Base-by-base conservation (phyloP, 176 grass and related monocot species). In the Carex cristatella region DNA sequence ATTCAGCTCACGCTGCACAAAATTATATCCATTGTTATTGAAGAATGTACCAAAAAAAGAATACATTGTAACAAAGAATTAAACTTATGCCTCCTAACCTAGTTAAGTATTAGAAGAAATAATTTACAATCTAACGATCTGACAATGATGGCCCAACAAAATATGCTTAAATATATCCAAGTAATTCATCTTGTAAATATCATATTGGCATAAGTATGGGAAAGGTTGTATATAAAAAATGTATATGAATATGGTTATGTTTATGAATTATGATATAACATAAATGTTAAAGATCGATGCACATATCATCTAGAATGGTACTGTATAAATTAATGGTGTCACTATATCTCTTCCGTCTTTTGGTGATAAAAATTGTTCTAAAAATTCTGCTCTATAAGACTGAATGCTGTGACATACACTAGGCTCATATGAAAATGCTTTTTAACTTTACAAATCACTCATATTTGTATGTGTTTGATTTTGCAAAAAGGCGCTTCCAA, bases 1-100 rank as follows among this genome's bases (percentile, higher is more conserved):
- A 63, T 79, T 87, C 51, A 97, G 86, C 89, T 97, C 94, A 2
- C 71, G 81, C 94, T 97, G 46, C 83, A 86, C 67, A 8, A 61
- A 91, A 28, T 82, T 55, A 71, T 35, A 8, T 51, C 8, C 10
- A 6, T 46, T 14, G 15, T 78, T 78, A 78, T 56, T 76, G 27
- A 32, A 51, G 10, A 76, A 76, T 55, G 10, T 13, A 76, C 23
- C 18, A 12, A n/a, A 74, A 49, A 74, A 13, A 28, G 6, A 72
- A 40, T 7, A 72, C 69, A 48, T 2, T 46, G 16, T 5, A 71
- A 71, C 8, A 2, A 18, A 0, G 35, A 71, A 71, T n/a, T 18
- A 46, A 71, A 46, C 68, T 8, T 1, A 62, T 62, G n/a, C 18
- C 60, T 23, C 18, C 60, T 48, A 62, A 62, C 5, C 60, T 62